phyloP scores from a whole-genome alignment of 345 rosid genomes.

The Lumnitzera littorea region DNA sequence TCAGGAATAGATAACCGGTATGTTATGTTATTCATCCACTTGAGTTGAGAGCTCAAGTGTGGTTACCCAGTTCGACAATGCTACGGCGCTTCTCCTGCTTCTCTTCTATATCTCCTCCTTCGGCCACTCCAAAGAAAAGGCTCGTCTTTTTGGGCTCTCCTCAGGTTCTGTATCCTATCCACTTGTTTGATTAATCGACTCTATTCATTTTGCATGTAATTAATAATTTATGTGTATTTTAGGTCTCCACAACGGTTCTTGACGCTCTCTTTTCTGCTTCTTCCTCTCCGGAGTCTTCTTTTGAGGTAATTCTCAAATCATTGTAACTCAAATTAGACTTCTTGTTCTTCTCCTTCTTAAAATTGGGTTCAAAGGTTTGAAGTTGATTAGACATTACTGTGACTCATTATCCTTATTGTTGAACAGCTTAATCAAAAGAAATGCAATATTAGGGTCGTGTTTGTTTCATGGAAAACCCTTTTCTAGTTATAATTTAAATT shows the following conservation, averaged over 20 bases:
- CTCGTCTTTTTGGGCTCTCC: conserved; percentile 93
- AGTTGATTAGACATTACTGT: too few relatives aligned
- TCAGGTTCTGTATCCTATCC: conserved; percentile 32
- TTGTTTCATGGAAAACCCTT: too few relatives aligned
- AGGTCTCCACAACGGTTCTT: conserved; percentile 80
- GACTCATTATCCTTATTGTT: too few relatives aligned
- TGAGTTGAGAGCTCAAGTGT: too few relatives aligned
- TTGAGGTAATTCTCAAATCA: conserved; percentile 42
- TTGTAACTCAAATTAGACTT: not conserved
- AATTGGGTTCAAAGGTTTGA: too few relatives aligned
- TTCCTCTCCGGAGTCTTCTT: conserved; percentile 47
- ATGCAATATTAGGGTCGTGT: too few relatives aligned
- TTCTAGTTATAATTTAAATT: too few relatives aligned
- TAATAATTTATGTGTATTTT: not conserved
- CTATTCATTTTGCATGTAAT: not conserved
- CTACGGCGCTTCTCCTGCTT: conserved; percentile 73
- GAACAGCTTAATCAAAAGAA: too few relatives aligned
- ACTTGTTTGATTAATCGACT: not conserved
- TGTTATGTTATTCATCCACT: too few relatives aligned
- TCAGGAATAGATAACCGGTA: too few relatives aligned
- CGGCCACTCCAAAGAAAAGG: conserved; percentile 42
- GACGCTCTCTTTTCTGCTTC: conserved; percentile 76
- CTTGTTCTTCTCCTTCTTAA: not conserved
- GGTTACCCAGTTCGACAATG: conserved; percentile 11
- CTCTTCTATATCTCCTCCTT: conserved; percentile 11